phyloP scores from a whole-genome alignment of 768 basidiomycete genomes.

The Paxillus involutus region DNA sequence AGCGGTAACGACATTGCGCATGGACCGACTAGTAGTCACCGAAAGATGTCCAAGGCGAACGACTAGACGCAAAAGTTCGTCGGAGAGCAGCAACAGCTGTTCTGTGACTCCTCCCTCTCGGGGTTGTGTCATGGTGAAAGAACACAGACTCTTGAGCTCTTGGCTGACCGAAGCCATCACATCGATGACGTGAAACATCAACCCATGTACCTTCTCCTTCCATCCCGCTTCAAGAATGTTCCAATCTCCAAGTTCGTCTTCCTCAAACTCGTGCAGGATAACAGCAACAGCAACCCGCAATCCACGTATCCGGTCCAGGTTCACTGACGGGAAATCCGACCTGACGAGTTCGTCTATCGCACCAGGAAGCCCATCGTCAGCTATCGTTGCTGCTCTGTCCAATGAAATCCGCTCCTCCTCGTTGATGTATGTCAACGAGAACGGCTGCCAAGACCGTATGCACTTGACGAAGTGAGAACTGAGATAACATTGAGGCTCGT shows the following conservation, averaged over 20 bases:
- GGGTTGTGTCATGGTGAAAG: slow-evolving; percentile 35
- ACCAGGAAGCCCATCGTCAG: slow-evolving; percentile 61
- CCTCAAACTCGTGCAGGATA: slow-evolving; percentile 49
- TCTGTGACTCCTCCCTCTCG: slow-evolving; percentile 44
- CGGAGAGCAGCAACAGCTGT: slow-evolving; percentile 53
- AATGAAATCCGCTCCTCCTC: slow-evolving; percentile 60
- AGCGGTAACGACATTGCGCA: slow-evolving; percentile 43
- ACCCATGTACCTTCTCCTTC: slow-evolving; percentile 57
- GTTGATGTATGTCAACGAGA: slow-evolving; percentile 60
- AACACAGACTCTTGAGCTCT: slow-evolving; percentile 57
- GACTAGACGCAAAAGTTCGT: slow-evolving; percentile 56
- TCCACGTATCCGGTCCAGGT: slow-evolving; percentile 51
- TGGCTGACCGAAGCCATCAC: slow-evolving; percentile 46
- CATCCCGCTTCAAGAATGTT: slow-evolving; percentile 56
- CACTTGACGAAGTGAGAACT: slow-evolving; percentile 57
- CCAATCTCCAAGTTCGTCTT: slow-evolving; percentile 55
- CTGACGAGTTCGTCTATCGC: slow-evolving; percentile 60
- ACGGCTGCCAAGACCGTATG: slow-evolving; percentile 58
- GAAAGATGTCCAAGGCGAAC: slow-evolving; percentile 45
- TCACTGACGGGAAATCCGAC: slow-evolving; percentile 32
- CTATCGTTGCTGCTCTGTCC: slow-evolving; percentile 63
- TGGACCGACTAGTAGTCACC: slow-evolving; percentile 49
- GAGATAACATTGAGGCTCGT: slow-evolving; percentile 60
- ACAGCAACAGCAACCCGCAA: slow-evolving; percentile 65
- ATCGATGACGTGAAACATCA: slow-evolving; percentile 57